Evolutionary conservation across 1,284 basidiomycete genomes (phyloP).

Genomic region (Sporisorium scitamineum): DNA sequence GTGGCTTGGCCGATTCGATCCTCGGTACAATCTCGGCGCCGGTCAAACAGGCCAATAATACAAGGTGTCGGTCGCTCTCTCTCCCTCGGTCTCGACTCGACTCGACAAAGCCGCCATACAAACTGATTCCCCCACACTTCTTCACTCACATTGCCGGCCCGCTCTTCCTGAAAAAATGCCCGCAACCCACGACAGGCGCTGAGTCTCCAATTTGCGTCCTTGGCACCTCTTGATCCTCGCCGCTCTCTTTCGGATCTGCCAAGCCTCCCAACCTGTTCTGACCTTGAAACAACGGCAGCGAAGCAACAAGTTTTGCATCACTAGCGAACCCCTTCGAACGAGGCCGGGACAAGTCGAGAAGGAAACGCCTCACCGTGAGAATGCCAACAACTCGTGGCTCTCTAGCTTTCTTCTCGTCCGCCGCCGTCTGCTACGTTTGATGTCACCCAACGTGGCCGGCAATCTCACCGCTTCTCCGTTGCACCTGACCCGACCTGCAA

Average conservation of each 20-base stretch:
- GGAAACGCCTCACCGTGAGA: neutral
- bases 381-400: constrained; percentile 3
- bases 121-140: neutral
- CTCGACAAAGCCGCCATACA: neutral
- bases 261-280: neutral
- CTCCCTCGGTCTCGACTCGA: neutral
- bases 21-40: constrained; percentile 15
- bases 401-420: neutral
- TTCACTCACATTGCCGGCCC: neutral
- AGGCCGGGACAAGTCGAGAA: neutral
- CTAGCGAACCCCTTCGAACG: neutral
- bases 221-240: neutral
- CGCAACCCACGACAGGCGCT: constrained; percentile 7
- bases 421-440: neutral
- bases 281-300: neutral
- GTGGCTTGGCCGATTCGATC: constrained; percentile 7
- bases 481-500: neutral
- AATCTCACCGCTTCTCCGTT: constrained; percentile 2
- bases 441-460: neutral
- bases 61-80: neutral
- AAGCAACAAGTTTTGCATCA: neutral
- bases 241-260: neutral
- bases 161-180: neutral
- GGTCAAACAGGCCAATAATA: neutral
- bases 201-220: constrained; percentile 10